A percentile compares a stretch with the other conserved stretches of the same genome.
These are phyloP conservation scores for Trichoderma sp. DNA, from an alignment of 2,329 filamentous ascomycete genomes.

Conservation along the genomic window DNA sequence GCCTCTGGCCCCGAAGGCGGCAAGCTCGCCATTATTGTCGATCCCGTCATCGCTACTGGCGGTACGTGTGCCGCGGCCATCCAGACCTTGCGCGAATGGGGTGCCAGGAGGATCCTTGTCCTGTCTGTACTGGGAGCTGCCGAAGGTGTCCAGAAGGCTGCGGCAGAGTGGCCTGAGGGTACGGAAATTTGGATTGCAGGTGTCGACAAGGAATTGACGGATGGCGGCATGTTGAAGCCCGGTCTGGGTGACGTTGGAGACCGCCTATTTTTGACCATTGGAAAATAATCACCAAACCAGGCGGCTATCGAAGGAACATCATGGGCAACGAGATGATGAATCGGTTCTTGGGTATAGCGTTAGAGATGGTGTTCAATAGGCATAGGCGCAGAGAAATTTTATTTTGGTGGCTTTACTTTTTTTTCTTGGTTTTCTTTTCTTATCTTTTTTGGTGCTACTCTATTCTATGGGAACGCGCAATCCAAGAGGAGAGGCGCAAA, in stretches of 20 bases:
- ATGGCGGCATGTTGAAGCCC: constrained; percentile 85
- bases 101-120: constrained; percentile 76
- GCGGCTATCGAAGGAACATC: neutral
- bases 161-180: constrained; percentile 72
- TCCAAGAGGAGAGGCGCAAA: neutral
- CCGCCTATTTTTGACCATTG: constrained; percentile 81
- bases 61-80: constrained; percentile 88
- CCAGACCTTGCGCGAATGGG: constrained; percentile 86
- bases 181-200: constrained; percentile 81
- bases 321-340: constrained; percentile 11
- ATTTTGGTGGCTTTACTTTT: neutral
- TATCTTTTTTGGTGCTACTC: neutral
- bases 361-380: constrained; percentile 16
- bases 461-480: neutral
- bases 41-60: constrained; percentile 91
- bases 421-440: neutral
- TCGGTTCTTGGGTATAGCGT: constrained; percentile 10
- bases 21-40: constrained; percentile 75
- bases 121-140: constrained; percentile 71
- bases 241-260: constrained; percentile 90
- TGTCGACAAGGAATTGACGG: constrained; percentile 70
- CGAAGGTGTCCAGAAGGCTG: constrained; percentile 68
- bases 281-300: constrained; percentile 57
- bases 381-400: neutral
- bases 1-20: constrained; percentile 30